phyloP scores from a whole-genome alignment of 441 rosid genomes.

The Gossypium gossypioides region DNA sequence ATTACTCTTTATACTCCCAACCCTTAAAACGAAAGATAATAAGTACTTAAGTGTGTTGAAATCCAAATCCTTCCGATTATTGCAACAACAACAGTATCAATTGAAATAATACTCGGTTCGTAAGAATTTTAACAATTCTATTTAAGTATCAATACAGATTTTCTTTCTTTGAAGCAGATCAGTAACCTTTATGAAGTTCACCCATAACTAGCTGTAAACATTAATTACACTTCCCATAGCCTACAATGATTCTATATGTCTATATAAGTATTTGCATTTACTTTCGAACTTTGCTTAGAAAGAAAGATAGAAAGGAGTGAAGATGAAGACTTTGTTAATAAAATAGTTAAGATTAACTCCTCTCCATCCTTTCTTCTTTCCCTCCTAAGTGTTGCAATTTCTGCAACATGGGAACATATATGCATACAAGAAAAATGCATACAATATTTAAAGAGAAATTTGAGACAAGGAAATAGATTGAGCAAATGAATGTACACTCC shows the following conservation, averaged over 20 bases:
- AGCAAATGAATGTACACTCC: neutral
- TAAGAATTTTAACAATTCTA: neutral
- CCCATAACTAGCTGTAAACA: neutral
- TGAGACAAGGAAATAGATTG: neutral
- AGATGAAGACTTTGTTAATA: no score
- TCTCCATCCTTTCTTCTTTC: no score
- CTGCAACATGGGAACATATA: neutral
- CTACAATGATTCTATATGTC: neutral
- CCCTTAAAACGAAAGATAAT: no score
- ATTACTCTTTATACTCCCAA: no score
- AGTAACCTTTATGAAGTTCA: neutral
- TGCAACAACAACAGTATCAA: no score
- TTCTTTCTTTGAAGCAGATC: neutral
- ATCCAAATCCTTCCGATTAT: no score
- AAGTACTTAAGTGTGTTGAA: no score
- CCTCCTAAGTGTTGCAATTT: neutral
- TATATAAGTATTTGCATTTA: neutral
- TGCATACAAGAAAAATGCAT: neutral
- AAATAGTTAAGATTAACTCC: no score
- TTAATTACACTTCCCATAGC: neutral
- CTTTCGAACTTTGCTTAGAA: neutral
- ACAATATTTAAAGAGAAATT: neutral
- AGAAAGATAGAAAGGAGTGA: no score
- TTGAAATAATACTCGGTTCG: no score
- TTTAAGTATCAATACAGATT: neutral